Evolutionary conservation across 345 rosid genomes (phyloP).

Genomic region (Ceriops zippeliana): DNA sequence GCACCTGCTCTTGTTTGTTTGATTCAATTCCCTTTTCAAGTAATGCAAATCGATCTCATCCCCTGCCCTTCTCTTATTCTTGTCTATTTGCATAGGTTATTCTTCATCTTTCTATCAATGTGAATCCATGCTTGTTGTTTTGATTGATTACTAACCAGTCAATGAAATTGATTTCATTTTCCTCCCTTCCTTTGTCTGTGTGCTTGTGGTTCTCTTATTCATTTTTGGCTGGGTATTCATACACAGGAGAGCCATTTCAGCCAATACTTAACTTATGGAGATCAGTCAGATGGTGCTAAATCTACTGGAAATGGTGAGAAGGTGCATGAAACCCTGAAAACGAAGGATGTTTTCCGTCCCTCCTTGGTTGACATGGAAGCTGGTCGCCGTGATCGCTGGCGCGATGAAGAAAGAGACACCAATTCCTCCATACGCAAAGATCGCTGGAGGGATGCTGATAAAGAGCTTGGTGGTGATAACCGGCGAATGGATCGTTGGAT

Average conservation of each 20-base stretch:
- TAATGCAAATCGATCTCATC: too few relatives aligned
- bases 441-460: conserved; percentile 81
- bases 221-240: not conserved
- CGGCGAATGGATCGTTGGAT: conserved; percentile 70
- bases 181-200: not conserved
- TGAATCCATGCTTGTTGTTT: too few relatives aligned
- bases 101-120: too few relatives aligned
- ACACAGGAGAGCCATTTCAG: conserved; percentile 54
- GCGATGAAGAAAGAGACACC: conserved; percentile 92
- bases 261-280: conserved; percentile 38
- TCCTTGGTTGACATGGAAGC: conserved; percentile 75
- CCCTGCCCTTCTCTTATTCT: too few relatives aligned
- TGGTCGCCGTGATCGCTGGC: conserved; percentile 86
- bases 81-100: too few relatives aligned
- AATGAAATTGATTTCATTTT: not conserved
- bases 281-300: conserved; percentile 40
- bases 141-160: too few relatives aligned
- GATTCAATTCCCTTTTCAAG: too few relatives aligned
- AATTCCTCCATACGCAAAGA: conserved; percentile 62
- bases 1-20: too few relatives aligned
- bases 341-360: conserved; percentile 79
- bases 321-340: conserved; percentile 56
- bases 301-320: conserved; percentile 56
- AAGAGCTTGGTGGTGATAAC: conserved; percentile 65
- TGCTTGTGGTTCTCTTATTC: not conserved